Evolutionary conservation across 371 early-diverging fungal genomes (phyloP).

Genomic region (Chytridium lagenaria): DNA sequence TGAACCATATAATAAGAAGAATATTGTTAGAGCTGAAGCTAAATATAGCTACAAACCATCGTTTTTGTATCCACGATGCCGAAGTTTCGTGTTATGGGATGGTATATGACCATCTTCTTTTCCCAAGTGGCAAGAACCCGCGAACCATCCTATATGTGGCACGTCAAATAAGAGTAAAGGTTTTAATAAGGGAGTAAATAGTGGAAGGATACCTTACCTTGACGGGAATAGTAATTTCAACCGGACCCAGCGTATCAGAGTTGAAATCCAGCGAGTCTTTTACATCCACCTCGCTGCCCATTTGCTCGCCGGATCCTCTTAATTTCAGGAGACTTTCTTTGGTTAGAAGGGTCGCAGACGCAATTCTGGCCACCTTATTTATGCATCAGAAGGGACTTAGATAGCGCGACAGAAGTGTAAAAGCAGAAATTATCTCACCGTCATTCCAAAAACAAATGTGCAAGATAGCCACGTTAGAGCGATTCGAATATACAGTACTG

Average conservation of each 20-base stretch:
- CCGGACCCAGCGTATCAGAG: neutral
- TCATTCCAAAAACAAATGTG: neutral
- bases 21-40: neutral
- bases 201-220: constrained; percentile 14
- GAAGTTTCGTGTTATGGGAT: neutral
- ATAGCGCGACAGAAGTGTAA: too few relatives aligned
- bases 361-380: neutral
- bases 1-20: neutral
- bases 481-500: constrained; percentile 4
- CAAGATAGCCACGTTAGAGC: neutral
- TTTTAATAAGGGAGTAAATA: too few relatives aligned
- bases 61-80: neutral
- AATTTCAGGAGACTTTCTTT: neutral
- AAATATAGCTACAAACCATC: neutral
- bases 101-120: neutral
- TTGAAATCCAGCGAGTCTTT: neutral
- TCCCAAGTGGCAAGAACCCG: neutral
- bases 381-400: too few relatives aligned
- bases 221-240: neutral
- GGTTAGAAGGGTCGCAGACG: neutral
- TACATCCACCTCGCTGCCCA: neutral
- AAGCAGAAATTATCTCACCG: too few relatives aligned
- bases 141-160: neutral
- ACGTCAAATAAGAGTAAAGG: too few relatives aligned
- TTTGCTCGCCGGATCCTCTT: neutral